These are phyloP conservation scores for Candida insectalens DNA, from an alignment of 805 yeast species.

Conservation along the genomic window DNA sequence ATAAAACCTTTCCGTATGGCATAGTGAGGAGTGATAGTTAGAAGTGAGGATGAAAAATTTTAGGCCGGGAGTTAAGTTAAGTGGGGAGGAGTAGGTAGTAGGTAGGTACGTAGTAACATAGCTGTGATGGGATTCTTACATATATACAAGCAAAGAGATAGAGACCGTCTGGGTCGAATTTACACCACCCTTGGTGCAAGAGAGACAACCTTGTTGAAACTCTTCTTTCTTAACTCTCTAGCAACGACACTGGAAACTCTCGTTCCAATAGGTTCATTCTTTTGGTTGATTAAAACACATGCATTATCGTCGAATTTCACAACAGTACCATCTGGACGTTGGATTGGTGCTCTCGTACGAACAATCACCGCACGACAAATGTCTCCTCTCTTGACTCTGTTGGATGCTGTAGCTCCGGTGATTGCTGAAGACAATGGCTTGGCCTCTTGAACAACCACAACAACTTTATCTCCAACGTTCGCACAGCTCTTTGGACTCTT, in stretches of 20 bases:
- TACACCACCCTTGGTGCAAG: constrained; percentile 80
- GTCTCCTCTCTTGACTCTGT: constrained; percentile 89
- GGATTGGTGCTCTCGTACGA: constrained; percentile 65
- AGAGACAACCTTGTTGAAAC: constrained; percentile 77
- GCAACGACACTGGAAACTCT: constrained; percentile 89
- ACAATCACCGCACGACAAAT: constrained; percentile 93
- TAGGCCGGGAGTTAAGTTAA: no score
- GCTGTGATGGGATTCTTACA: not conserved
- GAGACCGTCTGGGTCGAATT: not conserved
- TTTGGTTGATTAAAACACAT: constrained; percentile 87
- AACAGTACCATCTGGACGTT: constrained; percentile 79
- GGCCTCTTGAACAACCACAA: constrained; percentile 90
- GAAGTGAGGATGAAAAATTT: not conserved
- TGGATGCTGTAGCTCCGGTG: constrained; percentile 64
- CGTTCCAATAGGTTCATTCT: constrained; percentile 86
- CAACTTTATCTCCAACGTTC: constrained; percentile 82
- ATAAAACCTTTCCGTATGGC: constrained; percentile 15
- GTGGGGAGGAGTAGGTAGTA: not conserved
- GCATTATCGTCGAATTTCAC: constrained; percentile 94
- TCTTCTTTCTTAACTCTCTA: constrained; percentile 75
- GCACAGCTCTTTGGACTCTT: constrained; percentile 83
- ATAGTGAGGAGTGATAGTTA: constrained; percentile 3
- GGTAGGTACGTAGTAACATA: not conserved
- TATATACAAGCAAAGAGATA: not conserved
- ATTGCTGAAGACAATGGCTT: constrained; percentile 60